phyloP scores from a whole-genome alignment of 2,329 filamentous ascomycete genomes.

The Pseudogymnoascus sp. region DNA sequence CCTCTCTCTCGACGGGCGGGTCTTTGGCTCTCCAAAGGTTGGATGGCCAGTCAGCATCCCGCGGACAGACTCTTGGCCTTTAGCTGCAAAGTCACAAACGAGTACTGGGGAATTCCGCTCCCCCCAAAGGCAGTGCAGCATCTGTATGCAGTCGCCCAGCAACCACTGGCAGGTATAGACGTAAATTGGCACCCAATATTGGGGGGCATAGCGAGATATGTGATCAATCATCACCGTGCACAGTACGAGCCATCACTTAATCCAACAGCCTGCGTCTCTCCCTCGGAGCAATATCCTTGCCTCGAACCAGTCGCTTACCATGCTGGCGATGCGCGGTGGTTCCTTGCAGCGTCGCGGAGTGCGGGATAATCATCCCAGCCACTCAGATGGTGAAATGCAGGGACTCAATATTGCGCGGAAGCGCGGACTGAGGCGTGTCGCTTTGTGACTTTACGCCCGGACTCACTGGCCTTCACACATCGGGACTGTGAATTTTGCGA shows the following conservation, averaged over 20 bases:
- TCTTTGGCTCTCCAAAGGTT: not conserved
- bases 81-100: not conserved
- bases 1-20: not conserved
- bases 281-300: not conserved
- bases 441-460: not conserved
- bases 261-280: not conserved
- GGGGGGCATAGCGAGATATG: not conserved
- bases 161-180: not conserved
- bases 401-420: conserved; percentile 2
- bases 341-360: conserved; percentile 5
- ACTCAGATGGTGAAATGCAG: conserved; percentile 4
- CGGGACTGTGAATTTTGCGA: not conserved
- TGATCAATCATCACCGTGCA: not conserved
- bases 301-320: not conserved
- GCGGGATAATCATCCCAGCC: conserved; percentile 3
- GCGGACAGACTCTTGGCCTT: not conserved
- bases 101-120: not conserved
- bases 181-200: not conserved
- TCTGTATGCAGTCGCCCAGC: not conserved
- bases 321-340: not conserved
- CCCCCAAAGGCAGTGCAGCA: not conserved
- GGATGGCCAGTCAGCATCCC: not conserved
- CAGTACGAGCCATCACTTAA: not conserved
- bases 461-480: not conserved
- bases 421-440: not conserved